Conservation (phyloP, 1,284 basidiomycete species). For the Coniferiporia weirii region DNA sequence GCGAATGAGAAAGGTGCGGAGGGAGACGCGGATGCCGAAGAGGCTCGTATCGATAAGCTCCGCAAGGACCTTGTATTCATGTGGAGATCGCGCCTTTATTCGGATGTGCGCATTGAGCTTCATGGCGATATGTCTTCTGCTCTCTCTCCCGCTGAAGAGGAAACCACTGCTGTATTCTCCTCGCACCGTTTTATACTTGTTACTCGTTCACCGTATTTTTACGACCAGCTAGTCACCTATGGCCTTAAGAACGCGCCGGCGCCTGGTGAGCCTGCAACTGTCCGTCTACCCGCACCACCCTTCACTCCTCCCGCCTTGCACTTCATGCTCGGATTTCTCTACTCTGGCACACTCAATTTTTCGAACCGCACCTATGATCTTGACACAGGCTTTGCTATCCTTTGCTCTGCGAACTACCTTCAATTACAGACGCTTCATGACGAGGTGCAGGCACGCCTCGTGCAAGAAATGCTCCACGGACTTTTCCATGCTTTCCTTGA, state of each 20-base stretch:
- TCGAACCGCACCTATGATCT: conserved; percentile 92
- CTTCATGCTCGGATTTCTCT: conserved; percentile 91
- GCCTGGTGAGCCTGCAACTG: conserved; percentile 43
- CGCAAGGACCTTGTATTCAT: conserved; percentile 90
- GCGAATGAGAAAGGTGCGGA: conserved; percentile 57
- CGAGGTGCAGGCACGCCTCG: conserved; percentile 78
- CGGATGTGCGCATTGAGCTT: conserved; percentile 80
- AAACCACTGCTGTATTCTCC: conserved; percentile 77
- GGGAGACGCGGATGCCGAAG: conserved; percentile 55
- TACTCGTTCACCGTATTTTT: conserved; percentile 87
- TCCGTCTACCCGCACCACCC: conserved; percentile 84
- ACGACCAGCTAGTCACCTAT: conserved; percentile 63
- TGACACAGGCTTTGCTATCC: conserved; percentile 85
- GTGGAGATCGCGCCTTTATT: conserved; percentile 92
- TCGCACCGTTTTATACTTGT: conserved; percentile 91
- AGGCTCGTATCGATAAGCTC: conserved; percentile 79
- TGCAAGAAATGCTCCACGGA: conserved; percentile 85
- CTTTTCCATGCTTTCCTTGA: conserved; percentile 78
- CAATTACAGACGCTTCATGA: conserved; percentile 68
- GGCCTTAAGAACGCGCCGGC: conserved; percentile 32
- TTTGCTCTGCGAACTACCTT: conserved; percentile 81
- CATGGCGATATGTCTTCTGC: conserved; percentile 51
- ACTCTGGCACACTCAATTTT: conserved; percentile 91
- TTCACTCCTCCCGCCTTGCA: conserved; percentile 94
- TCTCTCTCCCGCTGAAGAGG: conserved; percentile 46